Evolutionary conservation across 2,329 filamentous ascomycete genomes (phyloP).

Genomic region (Paecilomyces fulvus): DNA sequence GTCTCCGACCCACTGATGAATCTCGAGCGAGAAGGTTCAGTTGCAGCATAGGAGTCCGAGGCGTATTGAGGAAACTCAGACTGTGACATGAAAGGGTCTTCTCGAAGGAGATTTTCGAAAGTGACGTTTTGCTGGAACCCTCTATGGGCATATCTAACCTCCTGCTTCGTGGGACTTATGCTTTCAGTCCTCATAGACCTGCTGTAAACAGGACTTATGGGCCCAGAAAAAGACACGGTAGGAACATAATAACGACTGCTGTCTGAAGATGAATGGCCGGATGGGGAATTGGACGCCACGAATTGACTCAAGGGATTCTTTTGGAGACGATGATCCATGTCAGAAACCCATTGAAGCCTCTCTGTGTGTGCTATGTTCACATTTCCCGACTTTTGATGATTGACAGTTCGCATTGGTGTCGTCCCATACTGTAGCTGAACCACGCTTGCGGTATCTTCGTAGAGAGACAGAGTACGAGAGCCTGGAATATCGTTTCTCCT

Average conservation of each 20-base stretch:
- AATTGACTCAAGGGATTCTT: conserved; percentile 14
- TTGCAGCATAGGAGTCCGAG: not conserved
- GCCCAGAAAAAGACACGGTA: not conserved
- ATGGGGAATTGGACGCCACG: not conserved
- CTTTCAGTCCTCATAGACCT: not conserved
- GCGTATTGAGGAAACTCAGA: not conserved
- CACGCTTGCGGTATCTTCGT: not conserved
- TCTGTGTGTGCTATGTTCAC: not conserved
- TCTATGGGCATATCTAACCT: conserved; percentile 1
- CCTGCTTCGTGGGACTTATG: conserved; percentile 3
- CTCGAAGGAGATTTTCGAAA: not conserved
- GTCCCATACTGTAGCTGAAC: not conserved
- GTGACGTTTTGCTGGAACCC: not conserved
- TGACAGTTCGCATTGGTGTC: not conserved
- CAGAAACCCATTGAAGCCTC: conserved; percentile 4
- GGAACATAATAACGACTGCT: not conserved
- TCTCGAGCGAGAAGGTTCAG: not conserved
- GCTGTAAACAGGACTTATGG: not conserved
- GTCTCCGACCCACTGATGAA: not conserved
- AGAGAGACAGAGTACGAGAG: not conserved
- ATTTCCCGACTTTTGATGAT: not conserved
- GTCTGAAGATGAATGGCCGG: conserved; percentile 2
- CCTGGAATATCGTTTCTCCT: not conserved
- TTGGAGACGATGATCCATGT: conserved; percentile 2
- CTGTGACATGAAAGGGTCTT: not conserved